phyloP scores from a whole-genome alignment of 768 basidiomycete species.

The Sporobolomyces pararoseus region DNA sequence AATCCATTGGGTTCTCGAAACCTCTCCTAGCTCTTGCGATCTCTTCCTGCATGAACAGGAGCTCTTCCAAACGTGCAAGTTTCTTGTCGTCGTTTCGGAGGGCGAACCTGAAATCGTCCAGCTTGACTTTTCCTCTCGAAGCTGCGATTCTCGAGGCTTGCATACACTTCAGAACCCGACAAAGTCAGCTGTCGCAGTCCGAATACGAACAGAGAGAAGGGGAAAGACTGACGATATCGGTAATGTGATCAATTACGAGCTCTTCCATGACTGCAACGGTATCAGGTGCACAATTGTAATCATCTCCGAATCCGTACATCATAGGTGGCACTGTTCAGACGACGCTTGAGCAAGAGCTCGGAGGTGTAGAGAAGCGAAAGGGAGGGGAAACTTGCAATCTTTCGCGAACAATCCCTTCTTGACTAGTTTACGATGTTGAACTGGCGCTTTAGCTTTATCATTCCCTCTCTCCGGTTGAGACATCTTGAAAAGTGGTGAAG shows the following conservation, averaged over 20 bases:
- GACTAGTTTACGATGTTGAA: constrained; percentile 9
- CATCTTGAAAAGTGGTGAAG: neutral
- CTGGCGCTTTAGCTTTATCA: neutral
- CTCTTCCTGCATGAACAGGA: constrained; percentile 88
- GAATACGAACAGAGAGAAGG: neutral
- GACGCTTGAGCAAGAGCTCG: neutral
- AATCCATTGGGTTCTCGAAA: constrained; percentile 31
- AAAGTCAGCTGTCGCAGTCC: too few relatives aligned
- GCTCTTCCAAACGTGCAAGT: constrained; percentile 83
- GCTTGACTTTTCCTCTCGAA: constrained; percentile 50
- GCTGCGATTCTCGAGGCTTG: constrained; percentile 40
- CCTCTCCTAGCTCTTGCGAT: constrained; percentile 68
- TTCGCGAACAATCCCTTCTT: constrained; percentile 44
- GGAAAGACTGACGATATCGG: constrained; percentile 68
- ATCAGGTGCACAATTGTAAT: constrained; percentile 71
- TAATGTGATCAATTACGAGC: constrained; percentile 82
- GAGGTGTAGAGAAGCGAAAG: neutral
- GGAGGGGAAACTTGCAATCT: constrained; percentile 32
- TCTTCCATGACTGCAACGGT: constrained; percentile 90
- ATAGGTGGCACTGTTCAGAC: constrained; percentile 35
- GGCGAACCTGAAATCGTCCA: constrained; percentile 77
- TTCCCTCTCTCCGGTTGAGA: too few relatives aligned
- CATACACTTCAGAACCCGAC: constrained; percentile 41
- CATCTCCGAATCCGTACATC: constrained; percentile 83
- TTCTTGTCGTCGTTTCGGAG: constrained; percentile 84